Evolutionary conservation across 805 yeast species (phyloP), one percentile per base, ranked within the genome.

Genomic region (Debaryomyces tyrocola): DNA sequence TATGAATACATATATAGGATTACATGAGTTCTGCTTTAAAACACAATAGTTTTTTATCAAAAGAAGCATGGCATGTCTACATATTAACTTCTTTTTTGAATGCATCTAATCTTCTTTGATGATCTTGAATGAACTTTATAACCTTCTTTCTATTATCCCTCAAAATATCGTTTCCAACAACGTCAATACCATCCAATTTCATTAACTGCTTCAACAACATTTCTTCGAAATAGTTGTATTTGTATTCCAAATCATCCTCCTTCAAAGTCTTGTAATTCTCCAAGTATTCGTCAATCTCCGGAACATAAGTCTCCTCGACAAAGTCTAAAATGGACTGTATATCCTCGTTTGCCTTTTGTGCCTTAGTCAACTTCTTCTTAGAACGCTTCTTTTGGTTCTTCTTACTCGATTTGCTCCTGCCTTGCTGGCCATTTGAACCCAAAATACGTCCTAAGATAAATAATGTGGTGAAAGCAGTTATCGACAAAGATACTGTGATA

Each of bases 181-280:
- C 73, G 49, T 84, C 86, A 31, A 87, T 71, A 2, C 79, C 83
- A 56, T 87, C 95, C 45, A 87, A 68, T 50, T 75, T 79, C 74
- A 87, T 75, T 53, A 86, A 63, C 51, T 84, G 74, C 59, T 85
- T 85, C 61, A 87, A 69, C 37, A 87, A 65, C 74, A 78, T 77
- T 62, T 87, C 95, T 55, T 83, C 85, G 60, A 73, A 82, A 59
- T 74, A 86, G 43, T 78, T 75, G 54, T 72, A 75, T 57, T 78
- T 77, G 60, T 80, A 84, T 47, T 64, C 62, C 31, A 64, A 59
- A 39, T 73, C 70, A 6, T 66, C 72, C 0, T 45, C 40, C 28
- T 53, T 53, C 57, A 65, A 63, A 2, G 44, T 27, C 40, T 57
- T 52, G 52, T 60, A 61, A 46, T 57, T 59, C 31, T 55, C 62